A percentile compares a stretch with the other conserved stretches of the same genome.
Conservation (phyloP, 1,284 basidiomycete genomes). For the Austroboletus rostrupii region DNA sequence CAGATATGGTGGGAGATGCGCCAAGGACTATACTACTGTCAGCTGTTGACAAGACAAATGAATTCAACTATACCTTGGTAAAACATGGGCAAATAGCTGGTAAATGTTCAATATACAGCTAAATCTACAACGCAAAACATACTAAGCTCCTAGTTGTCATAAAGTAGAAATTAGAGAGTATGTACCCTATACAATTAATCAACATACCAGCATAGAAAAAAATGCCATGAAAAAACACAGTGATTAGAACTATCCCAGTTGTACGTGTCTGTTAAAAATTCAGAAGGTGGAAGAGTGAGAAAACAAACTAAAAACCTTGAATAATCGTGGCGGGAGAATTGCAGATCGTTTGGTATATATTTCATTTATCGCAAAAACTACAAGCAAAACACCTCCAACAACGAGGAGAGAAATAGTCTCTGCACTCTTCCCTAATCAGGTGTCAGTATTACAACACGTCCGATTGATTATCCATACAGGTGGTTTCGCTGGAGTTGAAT, state of each 20-base stretch:
- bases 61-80: slow-evolving; percentile 22
- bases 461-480: slow-evolving; percentile 14
- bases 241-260: slow-evolving; percentile 37
- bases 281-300: not conserved
- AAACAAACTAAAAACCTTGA: slow-evolving; percentile 26
- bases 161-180: not conserved
- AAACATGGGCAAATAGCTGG: slow-evolving; percentile 29
- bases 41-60: slow-evolving; percentile 15
- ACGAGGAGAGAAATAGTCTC: slow-evolving; percentile 47
- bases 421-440: slow-evolving; percentile 25
- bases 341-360: slow-evolving; percentile 46
- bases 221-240: slow-evolving; percentile 39
- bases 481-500: slow-evolving; percentile 30
- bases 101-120: slow-evolving; percentile 4
- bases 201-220: slow-evolving; percentile 35
- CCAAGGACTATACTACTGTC: slow-evolving; percentile 35
- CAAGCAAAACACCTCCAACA: slow-evolving; percentile 41
- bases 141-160: slow-evolving; percentile 24
- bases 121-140: slow-evolving; percentile 1
- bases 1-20: slow-evolving; percentile 39
- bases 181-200: not conserved
- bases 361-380: slow-evolving; percentile 42
- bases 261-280: slow-evolving; percentile 36
- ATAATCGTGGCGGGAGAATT: slow-evolving; percentile 50
- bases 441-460: slow-evolving; percentile 1